Base-by-base conservation (phyloP, 1,284 basidiomycete genomes). In the Trichosporon coremiiforme region DNA sequence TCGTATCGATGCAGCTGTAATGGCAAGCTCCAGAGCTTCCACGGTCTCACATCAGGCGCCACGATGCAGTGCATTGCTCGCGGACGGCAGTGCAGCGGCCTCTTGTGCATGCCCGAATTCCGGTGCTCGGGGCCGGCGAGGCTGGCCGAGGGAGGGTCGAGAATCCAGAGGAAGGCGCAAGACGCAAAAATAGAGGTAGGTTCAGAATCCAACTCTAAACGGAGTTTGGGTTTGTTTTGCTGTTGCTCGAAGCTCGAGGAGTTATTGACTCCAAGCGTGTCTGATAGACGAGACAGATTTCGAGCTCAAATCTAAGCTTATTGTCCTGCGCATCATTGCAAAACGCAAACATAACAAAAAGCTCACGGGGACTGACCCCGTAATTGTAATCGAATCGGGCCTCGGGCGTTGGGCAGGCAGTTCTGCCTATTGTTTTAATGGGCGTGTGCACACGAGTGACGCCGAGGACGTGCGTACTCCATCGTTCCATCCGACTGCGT, bases 321-420 rank as follows among this genome's bases (percentile, higher is more conserved):
- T n/a, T 35, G 57, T 12, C 12, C 12, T 13, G 29, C 50, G 50
- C 50, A 20, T 53, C 57, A 62, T 29, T 33, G 57, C 15, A 33
- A 62, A 62, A 12, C 12, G 57, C 29, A 33, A 62, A 62, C 29
- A 33, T 31, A n/a, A 62, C 12, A n/a, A 62, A 31, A 62, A 62
- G 57, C 57, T 62, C 57, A 62, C 29, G 29, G 31, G 57, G 57
- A n/a, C 29, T 17, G 31, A 62, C 57, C 57, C 57, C 57, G 57
- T 62, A n/a, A 62, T 31, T 13, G 29, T 62, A 62, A 20, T 62
- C 33, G 33, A 35, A 6, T 35, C 33, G 33, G 33, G 33, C 33
- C 33, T 35, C 57, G 22, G 31, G 29, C 12, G 31, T n/a, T 12
- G 20, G 20, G 9, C 6, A 10, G 20, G 50, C 8, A 22, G 9